phyloP scores from a whole-genome alignment of 1,284 basidiomycete genomes.

The Ustilago nuda region DNA sequence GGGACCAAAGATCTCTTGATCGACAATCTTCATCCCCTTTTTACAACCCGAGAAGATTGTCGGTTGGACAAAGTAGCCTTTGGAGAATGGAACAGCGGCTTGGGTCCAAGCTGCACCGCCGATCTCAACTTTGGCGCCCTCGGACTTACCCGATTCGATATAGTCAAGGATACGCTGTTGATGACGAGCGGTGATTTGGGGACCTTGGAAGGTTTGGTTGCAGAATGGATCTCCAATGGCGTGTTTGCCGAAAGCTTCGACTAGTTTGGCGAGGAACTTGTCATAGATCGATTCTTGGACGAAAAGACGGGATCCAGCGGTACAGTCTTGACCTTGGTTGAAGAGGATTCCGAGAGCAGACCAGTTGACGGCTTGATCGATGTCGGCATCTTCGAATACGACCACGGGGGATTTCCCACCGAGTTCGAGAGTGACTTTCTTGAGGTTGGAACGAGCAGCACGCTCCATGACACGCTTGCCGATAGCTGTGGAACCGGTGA shows the following conservation, averaged over 20 bases:
- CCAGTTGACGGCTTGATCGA: conserved; percentile 71
- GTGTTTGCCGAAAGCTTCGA: conserved; percentile 73
- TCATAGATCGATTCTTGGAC: conserved; percentile 77
- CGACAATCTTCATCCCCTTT: conserved; percentile 75
- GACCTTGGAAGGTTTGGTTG: conserved; percentile 79
- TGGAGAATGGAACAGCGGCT: conserved; percentile 74
- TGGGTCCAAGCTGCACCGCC: conserved; percentile 75
- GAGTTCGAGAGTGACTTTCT: conserved; percentile 81
- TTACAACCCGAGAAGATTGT: conserved; percentile 75
- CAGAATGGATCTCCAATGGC: conserved; percentile 85
- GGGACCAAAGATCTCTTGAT: conserved; percentile 81
- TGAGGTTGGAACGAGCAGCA: conserved; percentile 85
- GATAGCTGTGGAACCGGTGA: conserved; percentile 76
- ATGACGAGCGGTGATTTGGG: conserved; percentile 82
- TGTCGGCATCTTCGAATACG: conserved; percentile 75
- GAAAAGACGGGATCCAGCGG: conserved; percentile 79
- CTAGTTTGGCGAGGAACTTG: conserved; percentile 75
- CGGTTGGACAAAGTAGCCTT: conserved; percentile 72
- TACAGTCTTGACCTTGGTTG: conserved; percentile 75
- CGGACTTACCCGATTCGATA: conserved; percentile 87
- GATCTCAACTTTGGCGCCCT: conserved; percentile 78
- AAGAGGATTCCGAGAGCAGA: conserved; percentile 82
- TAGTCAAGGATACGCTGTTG: conserved; percentile 89
- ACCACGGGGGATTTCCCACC: conserved; percentile 87
- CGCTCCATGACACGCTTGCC: conserved; percentile 79